Conservation (phyloP, 352 stramenopile genomes). For the Pelagophyceae sp. region DNA sequence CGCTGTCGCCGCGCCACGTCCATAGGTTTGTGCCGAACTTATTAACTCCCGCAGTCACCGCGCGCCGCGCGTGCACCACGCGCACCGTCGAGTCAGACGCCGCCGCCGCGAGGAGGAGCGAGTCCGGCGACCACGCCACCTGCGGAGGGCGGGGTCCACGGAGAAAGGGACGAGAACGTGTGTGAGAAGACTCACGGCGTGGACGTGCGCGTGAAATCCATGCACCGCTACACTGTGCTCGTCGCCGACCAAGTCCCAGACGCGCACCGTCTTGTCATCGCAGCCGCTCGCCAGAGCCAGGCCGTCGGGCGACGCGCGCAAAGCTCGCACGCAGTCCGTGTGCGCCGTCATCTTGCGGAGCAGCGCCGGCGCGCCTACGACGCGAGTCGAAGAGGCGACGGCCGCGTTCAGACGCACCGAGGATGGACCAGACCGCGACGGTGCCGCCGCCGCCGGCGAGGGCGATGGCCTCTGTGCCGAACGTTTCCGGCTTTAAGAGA, state of each 20-base stretch:
- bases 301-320: conserved; percentile 58
- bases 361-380: background rate
- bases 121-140: background rate
- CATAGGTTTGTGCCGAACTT: background rate
- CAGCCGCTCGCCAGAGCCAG: conserved; percentile 81
- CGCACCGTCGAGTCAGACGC: background rate
- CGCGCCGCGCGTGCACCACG: background rate
- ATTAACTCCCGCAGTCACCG: no score
- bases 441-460: background rate
- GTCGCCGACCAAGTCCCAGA: conserved; percentile 87
- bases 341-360: background rate
- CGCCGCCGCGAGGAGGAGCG: background rate
- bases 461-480: background rate
- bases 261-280: conserved; percentile 86
- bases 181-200: no score
- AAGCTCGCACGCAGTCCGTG: background rate
- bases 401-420: no score
- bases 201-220: background rate
- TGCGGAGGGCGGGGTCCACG: no score
- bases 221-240: conserved; percentile 22
- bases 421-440: background rate
- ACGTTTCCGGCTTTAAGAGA: background rate
- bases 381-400: no score
- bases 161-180: no score
- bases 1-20: background rate